Percentiles rank a stretch among this genome's conserved stretches.
Evolutionary conservation across 345 rosid species (phyloP).

Genomic region (Erysimum cheiranthoides): DNA sequence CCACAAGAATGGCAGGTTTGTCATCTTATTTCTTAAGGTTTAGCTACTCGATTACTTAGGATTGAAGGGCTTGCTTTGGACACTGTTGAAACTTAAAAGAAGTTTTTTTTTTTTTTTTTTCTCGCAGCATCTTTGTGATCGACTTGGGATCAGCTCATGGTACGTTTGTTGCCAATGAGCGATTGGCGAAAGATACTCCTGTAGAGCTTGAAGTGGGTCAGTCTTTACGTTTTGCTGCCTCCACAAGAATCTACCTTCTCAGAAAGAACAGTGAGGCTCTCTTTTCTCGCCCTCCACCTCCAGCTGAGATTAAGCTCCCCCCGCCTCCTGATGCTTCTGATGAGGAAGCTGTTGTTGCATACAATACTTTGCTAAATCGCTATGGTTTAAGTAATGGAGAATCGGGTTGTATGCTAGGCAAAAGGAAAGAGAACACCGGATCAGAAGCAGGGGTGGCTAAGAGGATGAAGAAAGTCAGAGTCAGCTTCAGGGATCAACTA

Average conservation of each 20-base stretch:
- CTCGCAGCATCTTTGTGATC: conserved; percentile 69
- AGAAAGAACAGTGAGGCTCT: conserved; percentile 88
- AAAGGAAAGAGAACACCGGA: conserved; percentile 63
- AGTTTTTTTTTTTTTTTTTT: background rate
- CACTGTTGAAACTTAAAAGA: background rate
- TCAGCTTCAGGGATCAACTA: conserved; percentile 77
- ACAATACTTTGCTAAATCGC: conserved; percentile 85
- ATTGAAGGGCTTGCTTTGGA: background rate
- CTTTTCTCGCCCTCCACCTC: conserved; percentile 64
- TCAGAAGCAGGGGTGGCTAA: conserved; percentile 67
- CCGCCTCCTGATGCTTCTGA: conserved; percentile 83
- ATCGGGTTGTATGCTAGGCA: conserved; percentile 37
- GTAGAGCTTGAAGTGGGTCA: conserved; percentile 90
- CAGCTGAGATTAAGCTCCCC: conserved; percentile 71
- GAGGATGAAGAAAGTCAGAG: conserved; percentile 66
- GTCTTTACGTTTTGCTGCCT: conserved; percentile 90
- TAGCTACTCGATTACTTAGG: background rate
- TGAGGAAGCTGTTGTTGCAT: conserved; percentile 82
- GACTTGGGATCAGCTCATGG: conserved; percentile 96
- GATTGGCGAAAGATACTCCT: conserved; percentile 73
- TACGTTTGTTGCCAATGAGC: conserved; percentile 92
- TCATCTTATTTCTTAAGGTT: conserved; percentile 5
- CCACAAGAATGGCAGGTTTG: conserved; percentile 44
- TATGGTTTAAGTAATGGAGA: conserved; percentile 61
- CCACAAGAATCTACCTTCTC: conserved; percentile 80